Conservation (phyloP, 1,284 basidiomycete genomes). For the Cryptococcus sp. region DNA sequence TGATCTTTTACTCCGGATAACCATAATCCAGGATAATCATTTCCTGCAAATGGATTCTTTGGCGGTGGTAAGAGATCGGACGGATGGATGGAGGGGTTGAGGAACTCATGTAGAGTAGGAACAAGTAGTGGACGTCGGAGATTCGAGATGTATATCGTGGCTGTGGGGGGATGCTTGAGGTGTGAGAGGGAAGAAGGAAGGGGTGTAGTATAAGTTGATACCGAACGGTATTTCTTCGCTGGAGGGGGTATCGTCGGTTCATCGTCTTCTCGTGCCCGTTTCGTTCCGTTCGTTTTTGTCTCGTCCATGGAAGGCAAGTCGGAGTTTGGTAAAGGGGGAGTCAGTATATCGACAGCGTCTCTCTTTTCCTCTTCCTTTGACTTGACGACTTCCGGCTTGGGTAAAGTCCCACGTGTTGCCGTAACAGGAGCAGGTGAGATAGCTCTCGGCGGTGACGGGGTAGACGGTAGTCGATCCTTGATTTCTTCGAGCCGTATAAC, state of each 20-base stretch:
- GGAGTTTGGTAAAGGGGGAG: constrained; percentile 5
- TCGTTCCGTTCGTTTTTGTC: background rate
- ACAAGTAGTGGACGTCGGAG: constrained; percentile 42
- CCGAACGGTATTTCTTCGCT: background rate
- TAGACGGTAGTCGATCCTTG: background rate
- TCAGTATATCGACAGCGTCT: background rate
- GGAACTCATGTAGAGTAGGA: constrained; percentile 26
- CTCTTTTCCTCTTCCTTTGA: background rate
- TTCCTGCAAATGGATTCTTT: constrained; percentile 21
- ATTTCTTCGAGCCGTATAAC: constrained; percentile 7
- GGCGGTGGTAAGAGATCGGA: constrained; percentile 12
- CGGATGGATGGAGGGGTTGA: constrained; percentile 16
- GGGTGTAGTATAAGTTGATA: constrained; percentile 2
- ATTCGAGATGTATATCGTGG: constrained; percentile 42
- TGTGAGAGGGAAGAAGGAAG: constrained; percentile 33
- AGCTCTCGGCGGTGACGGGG: constrained; percentile 1
- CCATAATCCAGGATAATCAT: constrained; percentile 38
- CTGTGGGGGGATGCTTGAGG: constrained; percentile 36
- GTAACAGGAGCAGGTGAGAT: constrained; percentile 1
- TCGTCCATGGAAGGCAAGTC: background rate
- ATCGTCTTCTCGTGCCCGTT: constrained; percentile 6
- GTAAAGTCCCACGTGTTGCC: background rate
- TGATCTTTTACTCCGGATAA: constrained; percentile 43
- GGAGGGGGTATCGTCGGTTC: background rate
- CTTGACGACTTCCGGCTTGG: background rate